Base-by-base conservation (phyloP, 1,139 yeast species). In the Saccharomyces hybrid region DNA sequence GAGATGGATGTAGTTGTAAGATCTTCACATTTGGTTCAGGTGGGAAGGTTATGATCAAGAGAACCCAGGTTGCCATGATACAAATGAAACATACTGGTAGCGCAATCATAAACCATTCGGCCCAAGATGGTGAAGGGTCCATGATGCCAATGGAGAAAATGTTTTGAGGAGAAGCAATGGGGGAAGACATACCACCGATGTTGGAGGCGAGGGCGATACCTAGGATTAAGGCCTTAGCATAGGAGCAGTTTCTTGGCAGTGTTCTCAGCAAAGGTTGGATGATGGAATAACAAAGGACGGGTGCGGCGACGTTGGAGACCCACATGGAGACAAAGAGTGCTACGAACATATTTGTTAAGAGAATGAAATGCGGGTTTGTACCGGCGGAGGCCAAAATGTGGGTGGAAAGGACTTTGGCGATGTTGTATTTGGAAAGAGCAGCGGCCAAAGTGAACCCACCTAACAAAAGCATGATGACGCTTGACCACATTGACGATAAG, bases 381-480 rank as follows among this genome's bases (percentile, higher is more conserved):
- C 97, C 96, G 1, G 96, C 96, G 51, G 81, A 78, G 1, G 91
- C 80, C 56, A 91, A 76, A 57, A 91, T 84, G 68, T 81, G 82
- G 0, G 96, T 88, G 4, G 96, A 88, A 46, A 90, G 75, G 46
- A 86, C 78, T 66, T 88, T 89, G 52, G 96, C 97, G 60, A 91
- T 81, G 66, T 89, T 85, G 71, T 88, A 89, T 71, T 90, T 91
- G 47, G 96, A 88, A 56, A 91, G 75, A 0, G 96, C 97, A n/a
- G 96, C 96, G 9, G 98, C 97, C 55, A 91, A 75, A 0, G 97
- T 87, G 71, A 91, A 91, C 2, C 98, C 98, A 60, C 98, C 98
- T 27, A 91, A 73, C 54, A 91, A 75, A 51, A 91, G 75, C 86
- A 90, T 82, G 60, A 91, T 88, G 16, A 90, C 95, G 1, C 96